Conservation (phyloP, 2,329 filamentous ascomycete genomes). For the Exophiala alcalophila region DNA sequence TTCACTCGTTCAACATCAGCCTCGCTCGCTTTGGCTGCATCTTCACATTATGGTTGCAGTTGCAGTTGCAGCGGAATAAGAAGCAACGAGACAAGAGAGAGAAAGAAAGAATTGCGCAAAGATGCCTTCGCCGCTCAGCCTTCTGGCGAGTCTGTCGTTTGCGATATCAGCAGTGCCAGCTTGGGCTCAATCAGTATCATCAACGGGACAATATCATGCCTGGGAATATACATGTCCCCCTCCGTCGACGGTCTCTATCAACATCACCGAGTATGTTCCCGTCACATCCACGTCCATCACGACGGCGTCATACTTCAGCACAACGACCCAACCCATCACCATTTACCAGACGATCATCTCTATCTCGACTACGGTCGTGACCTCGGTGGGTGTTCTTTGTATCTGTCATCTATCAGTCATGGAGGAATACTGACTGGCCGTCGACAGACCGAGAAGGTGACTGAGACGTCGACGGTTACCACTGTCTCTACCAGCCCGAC, state of each 20-base stretch:
- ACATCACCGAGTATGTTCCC: slow-evolving; percentile 18
- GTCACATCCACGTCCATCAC: slow-evolving; percentile 9
- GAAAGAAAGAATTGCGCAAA: slow-evolving; percentile 3
- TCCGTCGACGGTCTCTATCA: slow-evolving; percentile 21
- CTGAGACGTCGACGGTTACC: slow-evolving; percentile 17
- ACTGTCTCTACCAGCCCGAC: slow-evolving; percentile 9
- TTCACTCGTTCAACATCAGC: slow-evolving; percentile 5
- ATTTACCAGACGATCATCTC: slow-evolving; percentile 26
- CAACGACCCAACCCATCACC: slow-evolving; percentile 23
- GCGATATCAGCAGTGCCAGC: slow-evolving; percentile 5
- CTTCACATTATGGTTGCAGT: slow-evolving; percentile 1
- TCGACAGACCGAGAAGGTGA: slow-evolving; percentile 18
- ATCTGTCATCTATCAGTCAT: too few species aligned
- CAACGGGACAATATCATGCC: slow-evolving; percentile 12
- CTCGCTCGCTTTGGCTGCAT: slow-evolving; percentile 10
- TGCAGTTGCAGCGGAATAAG: too few species aligned
- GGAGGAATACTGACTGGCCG: too few species aligned
- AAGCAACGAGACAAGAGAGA: too few species aligned
- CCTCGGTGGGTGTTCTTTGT: slow-evolving; percentile 10
- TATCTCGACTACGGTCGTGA: slow-evolving; percentile 23
- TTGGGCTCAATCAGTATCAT: slow-evolving; percentile 12
- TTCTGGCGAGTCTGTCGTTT: slow-evolving; percentile 14
- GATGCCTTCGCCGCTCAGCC: slow-evolving; percentile 7
- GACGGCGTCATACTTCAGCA: slow-evolving; percentile 13
- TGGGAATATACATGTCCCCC: slow-evolving; percentile 18